Evolutionary conservation across 2,329 filamentous ascomycete genomes (phyloP).

Genomic region (Aspergillus sp.): DNA sequence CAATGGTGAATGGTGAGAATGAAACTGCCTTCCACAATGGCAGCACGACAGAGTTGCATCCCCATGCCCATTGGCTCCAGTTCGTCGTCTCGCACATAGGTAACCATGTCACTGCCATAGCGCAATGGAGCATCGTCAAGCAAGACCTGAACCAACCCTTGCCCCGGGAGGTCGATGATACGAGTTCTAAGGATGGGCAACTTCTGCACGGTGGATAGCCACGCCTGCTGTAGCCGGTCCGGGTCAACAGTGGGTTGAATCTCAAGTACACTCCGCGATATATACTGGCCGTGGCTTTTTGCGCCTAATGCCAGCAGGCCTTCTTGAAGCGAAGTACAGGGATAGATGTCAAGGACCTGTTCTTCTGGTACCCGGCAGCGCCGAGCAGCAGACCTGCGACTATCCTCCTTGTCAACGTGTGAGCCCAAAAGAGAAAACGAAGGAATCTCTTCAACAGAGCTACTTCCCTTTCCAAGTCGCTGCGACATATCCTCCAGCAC

Average conservation of each 20-base stretch:
- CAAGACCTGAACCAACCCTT: constrained; percentile 22
- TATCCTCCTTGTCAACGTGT: background rate
- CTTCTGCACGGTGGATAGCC: constrained; percentile 29
- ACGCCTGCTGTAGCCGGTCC: constrained; percentile 31
- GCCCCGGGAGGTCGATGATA: constrained; percentile 14
- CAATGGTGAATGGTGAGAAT: constrained; percentile 43
- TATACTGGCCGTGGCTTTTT: constrained; percentile 31
- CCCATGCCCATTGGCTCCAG: constrained; percentile 11
- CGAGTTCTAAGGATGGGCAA: constrained; percentile 38
- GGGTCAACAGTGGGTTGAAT: constrained; percentile 24
- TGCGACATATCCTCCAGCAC: too few species aligned
- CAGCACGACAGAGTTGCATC: constrained; percentile 11
- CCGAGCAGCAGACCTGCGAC: constrained; percentile 2
- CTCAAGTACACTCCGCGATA: constrained; percentile 30
- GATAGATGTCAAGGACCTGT: constrained; percentile 22
- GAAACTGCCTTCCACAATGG: constrained; percentile 22
- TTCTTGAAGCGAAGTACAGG: constrained; percentile 23
- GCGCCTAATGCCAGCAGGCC: constrained; percentile 30
- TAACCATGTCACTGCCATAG: constrained; percentile 12
- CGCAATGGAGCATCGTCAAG: constrained; percentile 9
- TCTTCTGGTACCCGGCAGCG: constrained; percentile 3
- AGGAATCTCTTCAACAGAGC: background rate
- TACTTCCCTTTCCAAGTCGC: too few species aligned
- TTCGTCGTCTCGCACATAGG: constrained; percentile 10
- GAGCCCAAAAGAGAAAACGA: constrained; percentile 4